Evolutionary conservation across 345 rosid species (phyloP).

Genomic region (Euphorbia peplus): DNA sequence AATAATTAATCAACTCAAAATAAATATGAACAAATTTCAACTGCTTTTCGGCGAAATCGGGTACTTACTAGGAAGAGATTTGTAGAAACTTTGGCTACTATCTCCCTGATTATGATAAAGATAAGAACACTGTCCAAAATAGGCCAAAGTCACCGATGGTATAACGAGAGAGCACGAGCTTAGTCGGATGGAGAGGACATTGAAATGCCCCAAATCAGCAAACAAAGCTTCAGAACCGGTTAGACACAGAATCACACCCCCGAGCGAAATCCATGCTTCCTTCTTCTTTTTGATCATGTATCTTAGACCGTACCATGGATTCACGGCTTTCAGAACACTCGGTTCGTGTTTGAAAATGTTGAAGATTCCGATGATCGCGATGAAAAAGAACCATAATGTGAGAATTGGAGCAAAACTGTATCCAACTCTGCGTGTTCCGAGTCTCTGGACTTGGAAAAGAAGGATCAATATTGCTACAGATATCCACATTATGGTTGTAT

Average conservation of each 20-base stretch:
- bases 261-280: conserved; percentile 59
- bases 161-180: conserved; percentile 36
- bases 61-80: conserved; percentile 31
- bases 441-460: conserved; percentile 41
- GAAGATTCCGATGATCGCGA: conserved; percentile 40
- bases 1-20: too few species aligned
- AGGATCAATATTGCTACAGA: conserved; percentile 37
- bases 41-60: too few species aligned
- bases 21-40: too few species aligned
- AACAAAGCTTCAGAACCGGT: conserved; percentile 67
- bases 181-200: conserved; percentile 38
- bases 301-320: conserved; percentile 62
- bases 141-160: conserved; percentile 42
- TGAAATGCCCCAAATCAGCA: conserved; percentile 60
- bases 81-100: conserved; percentile 21
- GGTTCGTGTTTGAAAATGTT: conserved; percentile 41
- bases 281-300: conserved; percentile 38
- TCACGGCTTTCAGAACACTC: conserved; percentile 37
- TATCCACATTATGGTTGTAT: conserved; percentile 27
- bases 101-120: conserved; percentile 20
- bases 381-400: conserved; percentile 41
- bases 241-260: conserved; percentile 65
- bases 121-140: conserved; percentile 38
- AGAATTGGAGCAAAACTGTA: conserved; percentile 45
- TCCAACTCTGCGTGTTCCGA: conserved; percentile 56